Evolutionary conservation across 495 filamentous ascomycete species (phyloP).

Genomic region (Neurospora sublineolata): DNA sequence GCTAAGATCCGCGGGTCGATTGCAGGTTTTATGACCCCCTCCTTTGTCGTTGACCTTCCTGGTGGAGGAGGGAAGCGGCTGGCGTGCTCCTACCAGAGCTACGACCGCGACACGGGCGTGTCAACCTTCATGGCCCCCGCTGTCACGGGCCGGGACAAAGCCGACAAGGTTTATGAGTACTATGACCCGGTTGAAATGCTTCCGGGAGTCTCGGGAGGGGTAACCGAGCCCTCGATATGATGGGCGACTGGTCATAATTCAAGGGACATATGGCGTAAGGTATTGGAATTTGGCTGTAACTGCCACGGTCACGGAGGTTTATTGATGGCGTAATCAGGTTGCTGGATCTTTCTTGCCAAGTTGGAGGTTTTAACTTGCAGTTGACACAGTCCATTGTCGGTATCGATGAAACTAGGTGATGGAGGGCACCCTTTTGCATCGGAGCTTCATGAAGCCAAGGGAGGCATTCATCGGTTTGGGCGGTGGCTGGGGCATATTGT

Average conservation of each 20-base stretch:
- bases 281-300: not conserved
- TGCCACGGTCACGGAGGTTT: not conserved
- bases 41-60: conserved; percentile 50
- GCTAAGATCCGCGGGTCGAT: conserved; percentile 42
- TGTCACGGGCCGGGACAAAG: conserved; percentile 32
- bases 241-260: not conserved
- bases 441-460: not conserved
- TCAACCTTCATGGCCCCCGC: conserved; percentile 43
- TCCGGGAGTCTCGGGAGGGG: not conserved
- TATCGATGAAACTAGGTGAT: not conserved
- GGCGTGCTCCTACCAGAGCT: conserved; percentile 37
- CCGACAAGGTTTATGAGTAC: conserved; percentile 42
- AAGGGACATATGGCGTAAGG: not conserved
- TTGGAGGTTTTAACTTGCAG: not conserved
- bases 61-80: conserved; percentile 50
- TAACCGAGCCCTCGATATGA: not conserved
- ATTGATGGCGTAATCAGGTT: not conserved
- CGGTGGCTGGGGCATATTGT: not conserved
- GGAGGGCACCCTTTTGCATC: not conserved
- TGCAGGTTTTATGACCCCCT: conserved; percentile 48
- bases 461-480: not conserved
- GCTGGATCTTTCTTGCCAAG: not conserved
- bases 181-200: conserved; percentile 37
- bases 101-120: conserved; percentile 38
- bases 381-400: not conserved